phyloP scores from a whole-genome alignment of 2,329 filamentous ascomycete species.

The Fusarium sp. region DNA sequence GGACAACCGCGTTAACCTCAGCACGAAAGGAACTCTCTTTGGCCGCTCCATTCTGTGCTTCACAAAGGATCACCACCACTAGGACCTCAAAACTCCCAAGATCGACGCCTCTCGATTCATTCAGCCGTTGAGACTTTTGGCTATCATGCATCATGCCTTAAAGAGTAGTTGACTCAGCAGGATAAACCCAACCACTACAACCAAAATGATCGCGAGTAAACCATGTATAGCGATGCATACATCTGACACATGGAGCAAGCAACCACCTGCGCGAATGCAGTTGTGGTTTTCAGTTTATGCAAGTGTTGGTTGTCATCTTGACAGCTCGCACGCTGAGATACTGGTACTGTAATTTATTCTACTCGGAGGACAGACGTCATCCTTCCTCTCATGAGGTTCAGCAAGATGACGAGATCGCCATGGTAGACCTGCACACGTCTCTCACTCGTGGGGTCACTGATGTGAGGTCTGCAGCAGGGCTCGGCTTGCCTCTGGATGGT shows the following conservation, averaged over 20 bases:
- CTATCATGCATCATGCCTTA: slow-evolving; percentile 21
- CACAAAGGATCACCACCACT: slow-evolving; percentile 11
- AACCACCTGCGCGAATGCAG: slow-evolving; percentile 3
- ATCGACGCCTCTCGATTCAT: slow-evolving; percentile 29
- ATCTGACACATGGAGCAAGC: slow-evolving; percentile 5
- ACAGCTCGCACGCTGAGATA: slow-evolving; percentile 28
- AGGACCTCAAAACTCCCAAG: slow-evolving; percentile 14
- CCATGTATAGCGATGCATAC: slow-evolving; percentile 6
- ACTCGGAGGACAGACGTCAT: slow-evolving; percentile 41
- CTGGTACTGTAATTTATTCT: slow-evolving; percentile 41
- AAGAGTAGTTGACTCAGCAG: slow-evolving; percentile 11
- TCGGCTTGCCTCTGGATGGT: slow-evolving; percentile 45
- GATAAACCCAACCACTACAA: slow-evolving; percentile 22
- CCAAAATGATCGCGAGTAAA: slow-evolving; percentile 5
- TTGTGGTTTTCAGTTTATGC: slow-evolving; percentile 2
- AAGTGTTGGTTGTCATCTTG: slow-evolving; percentile 18
- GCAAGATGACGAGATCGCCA: slow-evolving; percentile 41
- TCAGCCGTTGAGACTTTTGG: slow-evolving; percentile 4
- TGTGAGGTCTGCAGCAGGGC: slow-evolving; percentile 40
- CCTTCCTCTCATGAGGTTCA: slow-evolving; percentile 37
- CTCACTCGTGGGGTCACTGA: slow-evolving; percentile 31
- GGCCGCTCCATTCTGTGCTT: slow-evolving; percentile 4
- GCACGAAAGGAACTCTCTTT: slow-evolving; percentile 5
- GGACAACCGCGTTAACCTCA: slow-evolving; percentile 32
- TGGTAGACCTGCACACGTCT: slow-evolving; percentile 40